Evolutionary conservation across 2,329 filamentous ascomycete genomes (phyloP), one percentile per base, ranked within the genome.

Genomic region (Trichoderma atrobrunneum): DNA sequence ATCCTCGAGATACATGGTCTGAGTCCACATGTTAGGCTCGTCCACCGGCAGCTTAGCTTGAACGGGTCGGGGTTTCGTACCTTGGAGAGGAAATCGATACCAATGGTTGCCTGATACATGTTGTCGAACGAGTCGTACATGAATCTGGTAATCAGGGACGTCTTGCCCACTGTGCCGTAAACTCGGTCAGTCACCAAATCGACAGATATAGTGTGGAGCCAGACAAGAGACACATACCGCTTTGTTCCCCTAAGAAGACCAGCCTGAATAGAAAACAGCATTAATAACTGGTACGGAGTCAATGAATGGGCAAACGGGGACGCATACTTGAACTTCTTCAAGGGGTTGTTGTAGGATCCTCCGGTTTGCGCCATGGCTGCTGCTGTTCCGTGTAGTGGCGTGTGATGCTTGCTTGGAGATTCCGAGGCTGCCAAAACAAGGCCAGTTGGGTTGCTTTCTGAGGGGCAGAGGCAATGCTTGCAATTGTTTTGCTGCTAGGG

Each of bases 121-220:
- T 97, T 98, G 87, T 99, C 96, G 87, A 99, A 99, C 62, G 96
- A 98, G 84, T 99, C 96, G 88, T 99, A 99, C 96, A 99, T 99
- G 87, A 99, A 99, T 76, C 96, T 92, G 76, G 96, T 99, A 82
- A 99, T 99, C 78, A 99, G 86, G 74, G 96, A 99, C 36, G 96
- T 99, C 87, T 99, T 99, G 81, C 96, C 96, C 78, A 99, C 96
- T 98, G 82, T 98, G 82, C 75, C 73, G 68, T 68, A 64, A 16
- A 73, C 43, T 62, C 59, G 61, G 64, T 81, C 75, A 80, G 80
- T 76, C 70, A 60, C 32, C 48, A 60, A 64, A 36, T 43, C 66
- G 54, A 60, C 59, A 72, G 60, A 70, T 56, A 54, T 16, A 12
- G 36, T 51, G 71, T 57, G 71, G 67, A 62, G 66, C 68, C 64